phyloP scores from a whole-genome alignment of 2,329 filamentous ascomycete species.

The Talaromyces rugulosus region DNA sequence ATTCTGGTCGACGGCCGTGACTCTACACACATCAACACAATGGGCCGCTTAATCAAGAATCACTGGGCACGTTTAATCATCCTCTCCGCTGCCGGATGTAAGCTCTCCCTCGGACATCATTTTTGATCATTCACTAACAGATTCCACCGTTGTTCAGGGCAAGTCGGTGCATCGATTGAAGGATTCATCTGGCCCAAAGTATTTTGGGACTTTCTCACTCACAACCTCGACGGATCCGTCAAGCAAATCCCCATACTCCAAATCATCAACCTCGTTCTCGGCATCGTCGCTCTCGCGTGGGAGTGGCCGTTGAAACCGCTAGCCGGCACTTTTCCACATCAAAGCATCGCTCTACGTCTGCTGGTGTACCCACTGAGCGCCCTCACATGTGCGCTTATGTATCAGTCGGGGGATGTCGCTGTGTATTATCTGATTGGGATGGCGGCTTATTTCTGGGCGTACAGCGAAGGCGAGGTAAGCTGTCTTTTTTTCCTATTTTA shows the following conservation, averaged over 20 bases:
- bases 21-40: constrained; percentile 38
- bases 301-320: constrained; percentile 84
- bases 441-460: constrained; percentile 91
- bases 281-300: constrained; percentile 72
- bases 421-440: constrained; percentile 88
- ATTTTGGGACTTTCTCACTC: constrained; percentile 95
- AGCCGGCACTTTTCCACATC: constrained; percentile 73
- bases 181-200: constrained; percentile 98
- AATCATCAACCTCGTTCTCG: constrained; percentile 81
- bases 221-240: constrained; percentile 79
- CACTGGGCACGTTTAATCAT: constrained; percentile 96
- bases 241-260: constrained; percentile 86
- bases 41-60: constrained; percentile 99
- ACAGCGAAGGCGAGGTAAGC: constrained; percentile 90
- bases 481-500: constrained; percentile 6
- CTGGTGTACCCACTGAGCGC: constrained; percentile 76
- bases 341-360: constrained; percentile 81
- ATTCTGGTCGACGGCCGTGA: not conserved
- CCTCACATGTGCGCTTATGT: constrained; percentile 71
- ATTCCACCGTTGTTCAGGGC: constrained; percentile 54
- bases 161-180: constrained; percentile 77
- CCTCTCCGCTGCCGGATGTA: constrained; percentile 76
- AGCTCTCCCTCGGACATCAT: constrained; percentile 20
- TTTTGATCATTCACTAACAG: not conserved
- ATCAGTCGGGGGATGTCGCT: constrained; percentile 88